phyloP scores from a whole-genome alignment of 257 asterid genomes.

The Solanum pinnatisectum region DNA sequence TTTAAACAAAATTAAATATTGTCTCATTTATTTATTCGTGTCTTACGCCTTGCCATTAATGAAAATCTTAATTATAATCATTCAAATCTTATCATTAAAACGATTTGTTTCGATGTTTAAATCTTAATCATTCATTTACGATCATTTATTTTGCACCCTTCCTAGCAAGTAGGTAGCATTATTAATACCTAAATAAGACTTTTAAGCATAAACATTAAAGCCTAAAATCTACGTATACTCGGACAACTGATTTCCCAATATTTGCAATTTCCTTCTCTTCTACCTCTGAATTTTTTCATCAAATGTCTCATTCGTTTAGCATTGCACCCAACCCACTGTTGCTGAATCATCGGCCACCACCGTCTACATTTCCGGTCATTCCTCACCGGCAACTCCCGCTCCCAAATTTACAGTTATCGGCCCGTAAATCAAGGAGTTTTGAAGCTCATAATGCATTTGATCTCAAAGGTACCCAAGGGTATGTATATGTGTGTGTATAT shows the following conservation, averaged over 20 bases:
- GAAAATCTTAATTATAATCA: too few relatives aligned
- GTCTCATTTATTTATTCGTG: too few relatives aligned
- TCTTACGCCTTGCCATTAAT: too few relatives aligned
- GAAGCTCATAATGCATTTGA: slow-evolving; percentile 25
- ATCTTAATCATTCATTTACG: too few relatives aligned
- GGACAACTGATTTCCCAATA: neutral
- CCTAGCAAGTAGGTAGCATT: too few relatives aligned
- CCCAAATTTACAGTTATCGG: neutral
- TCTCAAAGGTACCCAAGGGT: slow-evolving; percentile 57
- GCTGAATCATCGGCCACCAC: neutral
- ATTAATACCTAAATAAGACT: too few relatives aligned
- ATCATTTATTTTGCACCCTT: too few relatives aligned
- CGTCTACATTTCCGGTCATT: slow-evolving; percentile 14
- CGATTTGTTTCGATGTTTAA: too few relatives aligned
- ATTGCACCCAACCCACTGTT: neutral
- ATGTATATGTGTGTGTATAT: too few relatives aligned
- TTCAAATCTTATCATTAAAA: too few relatives aligned
- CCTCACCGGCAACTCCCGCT: neutral
- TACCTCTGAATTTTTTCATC: neutral
- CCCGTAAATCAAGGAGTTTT: slow-evolving; percentile 14
- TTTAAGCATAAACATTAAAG: too few relatives aligned
- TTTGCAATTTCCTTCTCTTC: neutral
- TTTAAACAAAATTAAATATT: too few relatives aligned
- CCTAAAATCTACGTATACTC: neutral
- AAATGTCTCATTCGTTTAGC: neutral